These are phyloP conservation scores for Sarocladium brachiariae DNA, from an alignment of 2,329 filamentous ascomycete species.

Conservation along the genomic window DNA sequence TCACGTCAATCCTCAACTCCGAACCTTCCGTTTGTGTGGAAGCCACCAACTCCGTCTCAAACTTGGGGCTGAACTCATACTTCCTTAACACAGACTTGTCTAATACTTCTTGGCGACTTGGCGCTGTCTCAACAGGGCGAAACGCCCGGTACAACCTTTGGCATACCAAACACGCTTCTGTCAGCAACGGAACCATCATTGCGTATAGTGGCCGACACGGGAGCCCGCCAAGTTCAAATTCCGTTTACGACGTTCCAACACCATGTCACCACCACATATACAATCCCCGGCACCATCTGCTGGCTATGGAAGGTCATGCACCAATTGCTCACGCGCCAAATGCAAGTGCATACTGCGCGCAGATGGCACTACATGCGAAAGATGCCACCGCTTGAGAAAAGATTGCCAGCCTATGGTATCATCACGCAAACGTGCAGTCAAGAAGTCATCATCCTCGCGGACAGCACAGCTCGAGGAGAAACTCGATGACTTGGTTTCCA, in stretches of 20 bases:
- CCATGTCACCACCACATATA: slow-evolving; percentile 9
- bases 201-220: background rate
- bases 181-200: background rate
- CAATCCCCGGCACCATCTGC: slow-evolving; percentile 23
- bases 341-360: slow-evolving; percentile 39
- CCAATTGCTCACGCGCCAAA: slow-evolving; percentile 40
- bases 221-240: background rate
- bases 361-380: slow-evolving; percentile 28
- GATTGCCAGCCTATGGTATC: slow-evolving; percentile 38
- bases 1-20: slow-evolving; percentile 1
- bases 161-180: background rate
- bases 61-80: background rate
- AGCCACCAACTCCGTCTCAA: background rate
- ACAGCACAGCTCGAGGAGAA: slow-evolving; percentile 43
- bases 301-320: slow-evolving; percentile 38
- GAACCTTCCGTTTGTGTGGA: background rate
- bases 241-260: background rate
- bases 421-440: slow-evolving; percentile 29
- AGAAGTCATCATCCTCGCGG: slow-evolving; percentile 27
- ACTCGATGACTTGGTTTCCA: slow-evolving; percentile 39
- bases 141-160: background rate
- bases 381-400: slow-evolving; percentile 40
- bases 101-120: background rate
- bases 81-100: background rate
- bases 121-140: background rate